Evolutionary conservation across 2,329 filamentous ascomycete species (phyloP), one percentile per base, ranked within the genome.

Genomic region (Aspergillus chevalieri): DNA sequence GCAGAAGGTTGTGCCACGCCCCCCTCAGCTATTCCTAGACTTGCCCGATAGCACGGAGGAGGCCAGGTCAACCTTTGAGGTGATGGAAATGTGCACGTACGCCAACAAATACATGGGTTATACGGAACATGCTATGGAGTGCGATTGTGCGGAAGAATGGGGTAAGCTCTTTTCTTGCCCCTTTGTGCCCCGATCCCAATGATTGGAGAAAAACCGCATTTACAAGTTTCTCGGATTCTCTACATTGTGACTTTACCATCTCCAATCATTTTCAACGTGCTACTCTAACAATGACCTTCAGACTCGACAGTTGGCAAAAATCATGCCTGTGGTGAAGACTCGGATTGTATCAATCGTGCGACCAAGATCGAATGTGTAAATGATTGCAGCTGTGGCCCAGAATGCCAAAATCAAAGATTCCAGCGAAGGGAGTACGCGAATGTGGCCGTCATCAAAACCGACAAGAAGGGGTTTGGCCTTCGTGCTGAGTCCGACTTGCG

Each of bases 321-420:
- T 68, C 72, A 85, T 71, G 91, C 93, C 45, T 98, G 93, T 69
- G 92, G 89, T 57, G 91, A 96, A 62, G 89, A 96, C 70, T 95
- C 91, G 14, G 92, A 97, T 70, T 98, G 93, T 72, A 98, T 98
- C 77, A 98, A 98, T 70, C 87, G 93, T 63, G 88, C 89, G 50
- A 97, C 92, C 51, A 97, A 96, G 71, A 95, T 97, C 82, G 93
- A 98, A 74, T 98, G 93, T 67, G 80, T 88, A 33, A 83, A 83
- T 53, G 86, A 91, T 58, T 93, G 91, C 70, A 88, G 89, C 65
- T 98, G 93, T 69, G 91, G 91, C 48, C 76, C 82, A 34, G 83
- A 82, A 44, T 98, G 93, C 69, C 88, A 95, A 68, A 98, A 98
- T 65, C 90, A 95, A 70, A 86, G 93, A 52, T 97, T 98, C 63